These are phyloP conservation scores for Leccinum angustisporum DNA, from an alignment of 1,284 basidiomycete genomes.

Conservation along the genomic window DNA sequence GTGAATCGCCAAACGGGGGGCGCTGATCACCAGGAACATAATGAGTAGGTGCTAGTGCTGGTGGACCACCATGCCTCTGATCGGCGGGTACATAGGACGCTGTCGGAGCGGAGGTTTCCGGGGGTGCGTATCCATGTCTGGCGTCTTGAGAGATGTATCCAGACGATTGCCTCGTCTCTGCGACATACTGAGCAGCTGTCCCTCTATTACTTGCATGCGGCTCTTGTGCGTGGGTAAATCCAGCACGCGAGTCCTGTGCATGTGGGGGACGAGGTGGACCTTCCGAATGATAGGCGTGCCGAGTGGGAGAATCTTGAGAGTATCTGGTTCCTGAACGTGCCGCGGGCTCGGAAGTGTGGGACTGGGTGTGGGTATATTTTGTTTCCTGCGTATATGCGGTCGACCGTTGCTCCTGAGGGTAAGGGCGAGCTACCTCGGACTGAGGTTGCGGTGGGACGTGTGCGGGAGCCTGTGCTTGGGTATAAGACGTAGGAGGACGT, in stretches of 20 bases:
- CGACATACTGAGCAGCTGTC: slow-evolving; percentile 9
- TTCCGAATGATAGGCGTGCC: slow-evolving; percentile 21
- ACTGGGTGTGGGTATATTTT: slow-evolving; percentile 25
- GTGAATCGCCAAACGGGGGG: slow-evolving; percentile 28
- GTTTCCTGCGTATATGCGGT: slow-evolving; percentile 27
- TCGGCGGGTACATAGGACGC: slow-evolving; percentile 23
- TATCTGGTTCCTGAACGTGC: slow-evolving; percentile 17
- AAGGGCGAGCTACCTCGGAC: slow-evolving; percentile 22
- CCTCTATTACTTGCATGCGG: slow-evolving; percentile 15
- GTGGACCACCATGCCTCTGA: slow-evolving; percentile 19
- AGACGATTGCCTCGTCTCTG: slow-evolving; percentile 26
- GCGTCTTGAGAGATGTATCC: slow-evolving; percentile 25
- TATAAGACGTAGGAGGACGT: slow-evolving; percentile 25
- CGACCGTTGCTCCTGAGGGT: slow-evolving; percentile 23
- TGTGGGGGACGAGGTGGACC: slow-evolving; percentile 17
- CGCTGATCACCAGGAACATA: slow-evolving; percentile 25
- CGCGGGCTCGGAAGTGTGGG: slow-evolving; percentile 20
- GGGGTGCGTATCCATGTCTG: slow-evolving; percentile 22
- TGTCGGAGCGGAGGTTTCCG: slow-evolving; percentile 19
- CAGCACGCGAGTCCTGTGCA: slow-evolving; percentile 25
- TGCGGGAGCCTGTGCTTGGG: slow-evolving; percentile 17
- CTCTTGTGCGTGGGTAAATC: slow-evolving; percentile 23
- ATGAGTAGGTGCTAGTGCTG: slow-evolving; percentile 15
- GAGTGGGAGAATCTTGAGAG: slow-evolving; percentile 17
- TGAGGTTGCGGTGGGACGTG: slow-evolving; percentile 18